Base-by-base conservation (phyloP, 495 filamentous ascomycete genomes). In the Xylaria intraflava region DNA sequence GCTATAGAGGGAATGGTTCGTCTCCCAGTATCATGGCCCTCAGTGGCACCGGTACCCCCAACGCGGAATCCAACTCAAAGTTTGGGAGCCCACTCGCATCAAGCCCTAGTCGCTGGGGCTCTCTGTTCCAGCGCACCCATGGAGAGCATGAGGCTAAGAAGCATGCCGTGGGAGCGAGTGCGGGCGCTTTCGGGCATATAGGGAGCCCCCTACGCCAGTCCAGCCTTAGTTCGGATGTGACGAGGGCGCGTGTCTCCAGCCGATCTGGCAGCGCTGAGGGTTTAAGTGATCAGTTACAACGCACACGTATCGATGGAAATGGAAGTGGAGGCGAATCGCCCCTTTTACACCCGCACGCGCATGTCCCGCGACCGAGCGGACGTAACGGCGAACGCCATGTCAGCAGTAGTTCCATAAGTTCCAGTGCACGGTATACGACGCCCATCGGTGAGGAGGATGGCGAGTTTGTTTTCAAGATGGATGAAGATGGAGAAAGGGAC, bases 151-250 rank as follows among this genome's bases (percentile, higher is more conserved):
- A 87, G 56, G 75, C 68, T 23, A 61, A 73, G 53, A 76, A 74
- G 60, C 72, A 72, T 33, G 64, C 66, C 10, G 62, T 70, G 2
- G 73, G 75, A 7, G 69, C 70, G 16, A 66, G 69, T 30, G 65
- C 66, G 26, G 83, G 84, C 11, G 83, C 80, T 1, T 86, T 95
- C 62, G 86, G 89, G 29, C 90, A 95, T 58, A 86, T 97, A 46
- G 93, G 94, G 20, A 97, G 94, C 35, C 93, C 93, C 22, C 79
- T 98, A 8, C 89, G 93, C 40, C 94, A 96, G 67, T 93, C 92
- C 9, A 64, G 78, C 75, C 58, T 83, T 71, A 91, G 83, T 63
- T 87, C 88, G 16, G 82, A 83, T 36, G 71, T 86, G 17, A 80
- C 83, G 42, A 62, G 61, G 52, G 60, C 69, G 10, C 62, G 62